Evolutionary conservation across 495 filamentous ascomycete genomes (phyloP).

Genomic region (Aspergillus diversus): DNA sequence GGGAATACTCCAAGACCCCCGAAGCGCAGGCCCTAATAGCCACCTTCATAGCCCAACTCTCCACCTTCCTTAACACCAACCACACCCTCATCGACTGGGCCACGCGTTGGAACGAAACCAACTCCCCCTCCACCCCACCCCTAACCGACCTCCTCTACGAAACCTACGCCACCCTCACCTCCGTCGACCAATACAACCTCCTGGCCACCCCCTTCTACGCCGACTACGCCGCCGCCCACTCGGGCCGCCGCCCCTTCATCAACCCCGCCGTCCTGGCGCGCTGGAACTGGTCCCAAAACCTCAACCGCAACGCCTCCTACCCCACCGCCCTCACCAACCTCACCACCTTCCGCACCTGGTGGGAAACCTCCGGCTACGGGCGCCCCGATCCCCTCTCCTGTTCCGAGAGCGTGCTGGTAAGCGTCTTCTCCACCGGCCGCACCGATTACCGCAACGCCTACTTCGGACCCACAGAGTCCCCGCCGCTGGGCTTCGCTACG

Average conservation of each 20-base stretch:
- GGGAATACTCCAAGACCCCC: conserved; percentile 18
- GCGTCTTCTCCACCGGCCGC: conserved; percentile 23
- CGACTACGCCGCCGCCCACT: conserved; percentile 52
- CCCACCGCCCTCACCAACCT: conserved; percentile 47
- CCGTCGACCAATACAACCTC: conserved; percentile 53
- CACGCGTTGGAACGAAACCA: conserved; percentile 42
- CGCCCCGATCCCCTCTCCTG: conserved; percentile 41
- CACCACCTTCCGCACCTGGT: conserved; percentile 58
- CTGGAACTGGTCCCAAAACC: conserved; percentile 58
- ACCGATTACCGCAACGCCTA: conserved; percentile 41
- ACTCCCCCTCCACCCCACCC: conserved; percentile 34
- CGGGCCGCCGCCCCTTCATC: conserved; percentile 55
- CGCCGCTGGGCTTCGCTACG: not conserved
- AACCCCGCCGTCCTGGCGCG: conserved; percentile 57
- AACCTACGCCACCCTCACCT: conserved; percentile 53
- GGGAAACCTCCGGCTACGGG: conserved; percentile 47
- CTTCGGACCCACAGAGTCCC: conserved; percentile 28
- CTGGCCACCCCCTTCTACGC: conserved; percentile 55
- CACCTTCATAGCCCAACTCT: conserved; percentile 43
- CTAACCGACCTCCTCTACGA: conserved; percentile 33
- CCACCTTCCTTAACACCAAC: conserved; percentile 41
- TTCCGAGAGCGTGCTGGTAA: conserved; percentile 43
- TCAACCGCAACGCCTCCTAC: conserved; percentile 36
- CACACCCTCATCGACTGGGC: conserved; percentile 38
- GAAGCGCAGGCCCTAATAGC: conserved; percentile 38